These are phyloP conservation scores for Blastocystis sp. DNA, from an alignment of 352 stramenopile species.

Conservation along the genomic window DNA sequence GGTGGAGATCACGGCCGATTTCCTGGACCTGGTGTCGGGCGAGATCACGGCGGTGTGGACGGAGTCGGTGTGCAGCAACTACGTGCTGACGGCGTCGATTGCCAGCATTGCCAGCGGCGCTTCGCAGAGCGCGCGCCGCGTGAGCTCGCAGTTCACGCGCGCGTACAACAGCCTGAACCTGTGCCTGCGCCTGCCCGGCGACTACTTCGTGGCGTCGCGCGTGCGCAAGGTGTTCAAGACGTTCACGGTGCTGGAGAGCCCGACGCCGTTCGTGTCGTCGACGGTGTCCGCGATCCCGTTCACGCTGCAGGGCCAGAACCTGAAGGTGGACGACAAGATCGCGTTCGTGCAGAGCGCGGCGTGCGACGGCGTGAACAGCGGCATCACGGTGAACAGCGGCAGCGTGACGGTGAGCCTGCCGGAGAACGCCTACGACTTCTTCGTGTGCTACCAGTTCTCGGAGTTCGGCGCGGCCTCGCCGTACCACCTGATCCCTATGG, in stretches of 20 bases:
- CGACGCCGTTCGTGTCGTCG: slow-evolving; percentile 49
- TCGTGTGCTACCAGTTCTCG: slow-evolving; percentile 41
- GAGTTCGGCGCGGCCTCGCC: slow-evolving; percentile 49
- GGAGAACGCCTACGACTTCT: not conserved
- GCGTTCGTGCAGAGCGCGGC: slow-evolving; percentile 8
- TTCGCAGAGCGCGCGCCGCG: not conserved
- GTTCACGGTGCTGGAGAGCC: slow-evolving; percentile 62
- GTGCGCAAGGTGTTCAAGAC: slow-evolving; percentile 67
- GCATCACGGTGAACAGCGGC: slow-evolving; percentile 46
- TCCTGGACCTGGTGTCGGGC: slow-evolving; percentile 35
- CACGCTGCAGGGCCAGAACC: slow-evolving; percentile 63
- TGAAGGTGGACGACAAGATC: slow-evolving; percentile 64
- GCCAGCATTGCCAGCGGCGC: not conserved
- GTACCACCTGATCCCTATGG: not conserved
- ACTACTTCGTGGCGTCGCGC: slow-evolving; percentile 47
- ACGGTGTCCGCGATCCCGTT: slow-evolving; percentile 12
- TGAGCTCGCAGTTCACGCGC: slow-evolving; percentile 30
- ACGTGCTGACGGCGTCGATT: not conserved
- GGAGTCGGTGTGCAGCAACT: slow-evolving; percentile 40
- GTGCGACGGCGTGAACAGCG: not conserved
- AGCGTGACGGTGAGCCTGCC: slow-evolving; percentile 11
- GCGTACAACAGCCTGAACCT: slow-evolving; percentile 40
- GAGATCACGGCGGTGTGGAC: slow-evolving; percentile 43
- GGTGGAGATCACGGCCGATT: not conserved
- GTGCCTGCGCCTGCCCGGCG: slow-evolving; percentile 58